A percentile compares a stretch with the other conserved stretches of the same genome.
Conservation (phyloP, 306 rosid species). For the Fragaria iinumae region DNA sequence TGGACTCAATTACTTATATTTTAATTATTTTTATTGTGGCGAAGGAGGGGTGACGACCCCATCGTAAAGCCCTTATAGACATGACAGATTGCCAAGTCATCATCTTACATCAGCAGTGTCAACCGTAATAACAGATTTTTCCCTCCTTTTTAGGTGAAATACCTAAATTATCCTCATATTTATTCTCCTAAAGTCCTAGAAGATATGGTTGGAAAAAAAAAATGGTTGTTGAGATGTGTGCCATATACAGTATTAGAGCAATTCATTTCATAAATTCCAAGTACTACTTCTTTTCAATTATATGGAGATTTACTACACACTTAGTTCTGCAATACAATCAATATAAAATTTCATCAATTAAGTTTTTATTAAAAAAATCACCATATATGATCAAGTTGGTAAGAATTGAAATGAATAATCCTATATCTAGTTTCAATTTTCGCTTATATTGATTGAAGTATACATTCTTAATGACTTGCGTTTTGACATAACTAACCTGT, state of each 20-base stretch:
- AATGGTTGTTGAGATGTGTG: slow-evolving; percentile 34
- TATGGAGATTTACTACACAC: no score
- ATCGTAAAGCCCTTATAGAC: neutral
- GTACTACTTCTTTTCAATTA: no score
- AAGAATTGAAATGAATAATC: no score
- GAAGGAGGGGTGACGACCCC: slow-evolving; percentile 9
- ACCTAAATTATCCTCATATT: neutral
- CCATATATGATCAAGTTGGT: no score
- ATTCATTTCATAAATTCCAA: no score
- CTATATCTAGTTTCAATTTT: no score
- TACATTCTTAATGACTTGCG: no score
- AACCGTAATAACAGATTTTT: slow-evolving; percentile 8
- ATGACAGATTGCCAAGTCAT: neutral
- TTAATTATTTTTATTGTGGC: slow-evolving; percentile 2
- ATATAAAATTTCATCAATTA: no score
- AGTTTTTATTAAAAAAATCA: no score
- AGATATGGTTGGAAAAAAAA: neutral
- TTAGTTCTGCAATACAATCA: no score
- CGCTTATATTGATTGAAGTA: no score
- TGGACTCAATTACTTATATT: slow-evolving; percentile 8
- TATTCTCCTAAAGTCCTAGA: neutral
- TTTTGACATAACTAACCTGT: no score
- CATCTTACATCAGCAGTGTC: neutral
- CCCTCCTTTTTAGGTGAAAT: neutral
- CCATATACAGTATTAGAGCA: neutral